These are phyloP conservation scores for Leptographium wingfieldii DNA, from an alignment of 2,329 filamentous ascomycete species.

Conservation along the genomic window DNA sequence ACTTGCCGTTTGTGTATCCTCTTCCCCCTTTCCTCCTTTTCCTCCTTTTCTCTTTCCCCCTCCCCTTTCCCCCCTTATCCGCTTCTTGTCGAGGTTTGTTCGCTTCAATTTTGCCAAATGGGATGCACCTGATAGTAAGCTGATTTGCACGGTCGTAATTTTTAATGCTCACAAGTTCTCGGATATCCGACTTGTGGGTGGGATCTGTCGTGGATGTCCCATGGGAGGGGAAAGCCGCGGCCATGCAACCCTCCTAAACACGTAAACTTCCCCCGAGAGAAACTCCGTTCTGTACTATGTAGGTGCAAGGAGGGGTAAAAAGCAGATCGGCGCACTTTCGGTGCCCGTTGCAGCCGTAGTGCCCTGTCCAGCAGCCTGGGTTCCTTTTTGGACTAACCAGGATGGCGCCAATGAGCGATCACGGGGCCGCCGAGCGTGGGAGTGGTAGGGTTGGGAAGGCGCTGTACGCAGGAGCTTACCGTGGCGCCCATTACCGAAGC, in stretches of 20 bases:
- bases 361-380: neutral
- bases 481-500: neutral
- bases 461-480: neutral
- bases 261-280: neutral
- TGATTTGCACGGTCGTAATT: neutral
- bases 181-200: neutral
- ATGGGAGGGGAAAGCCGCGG: neutral
- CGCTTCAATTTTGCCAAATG: neutral
- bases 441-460: too few species aligned
- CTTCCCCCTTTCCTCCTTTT: neutral
- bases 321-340: neutral
- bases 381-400: neutral
- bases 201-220: neutral
- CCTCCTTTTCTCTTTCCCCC: neutral
- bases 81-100: too few species aligned
- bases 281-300: neutral
- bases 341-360: neutral
- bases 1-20: neutral
- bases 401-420: neutral
- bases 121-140: neutral
- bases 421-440: neutral
- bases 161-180: neutral
- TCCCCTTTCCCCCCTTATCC: neutral
- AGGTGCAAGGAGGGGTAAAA: neutral
- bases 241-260: neutral